Percentiles rank a stretch among this genome's conserved stretches.
These are phyloP conservation scores for Kwoniella heveanensis DNA, from an alignment of 768 basidiomycete genomes.

Conservation along the genomic window DNA sequence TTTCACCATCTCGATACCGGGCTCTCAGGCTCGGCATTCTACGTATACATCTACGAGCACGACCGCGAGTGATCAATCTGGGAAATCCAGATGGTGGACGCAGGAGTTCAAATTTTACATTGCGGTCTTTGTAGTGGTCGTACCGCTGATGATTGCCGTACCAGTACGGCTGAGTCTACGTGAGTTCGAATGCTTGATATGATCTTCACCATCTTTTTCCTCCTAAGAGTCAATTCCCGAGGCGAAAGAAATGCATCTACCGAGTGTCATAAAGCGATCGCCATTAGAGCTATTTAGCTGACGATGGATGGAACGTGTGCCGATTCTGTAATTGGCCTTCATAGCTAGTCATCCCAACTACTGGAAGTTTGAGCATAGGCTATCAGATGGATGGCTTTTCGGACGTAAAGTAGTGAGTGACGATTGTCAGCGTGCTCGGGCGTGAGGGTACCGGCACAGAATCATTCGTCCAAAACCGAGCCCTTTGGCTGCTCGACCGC, in stretches of 20 bases:
- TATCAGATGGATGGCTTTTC: slow-evolving; percentile 79
- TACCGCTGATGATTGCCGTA: slow-evolving; percentile 76
- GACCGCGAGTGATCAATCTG: background rate
- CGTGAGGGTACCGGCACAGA: too few relatives aligned
- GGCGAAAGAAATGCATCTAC: too few relatives aligned
- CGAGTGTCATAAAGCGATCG: too few relatives aligned
- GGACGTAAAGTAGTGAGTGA: slow-evolving; percentile 72
- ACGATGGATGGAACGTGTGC: background rate
- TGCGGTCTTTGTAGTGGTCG: slow-evolving; percentile 63
- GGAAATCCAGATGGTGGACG: slow-evolving; percentile 70
- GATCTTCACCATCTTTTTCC: too few relatives aligned
- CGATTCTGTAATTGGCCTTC: background rate
- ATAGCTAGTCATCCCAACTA: slow-evolving; percentile 78
- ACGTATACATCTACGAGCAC: background rate
- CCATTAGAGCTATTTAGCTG: too few relatives aligned
- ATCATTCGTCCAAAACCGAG: too few relatives aligned
- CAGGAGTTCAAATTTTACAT: slow-evolving; percentile 79
- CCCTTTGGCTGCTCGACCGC: too few relatives aligned
- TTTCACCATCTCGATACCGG: slow-evolving; percentile 32
- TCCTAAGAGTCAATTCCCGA: too few relatives aligned
- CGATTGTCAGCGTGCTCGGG: too few relatives aligned
- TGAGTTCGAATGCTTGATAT: slow-evolving; percentile 59
- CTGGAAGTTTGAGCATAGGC: slow-evolving; percentile 61
- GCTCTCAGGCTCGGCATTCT: slow-evolving; percentile 5
- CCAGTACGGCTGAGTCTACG: slow-evolving; percentile 72